A percentile compares a stretch with the other conserved stretches of the same genome.
These are phyloP conservation scores for Botrytis cinerea DNA, from an alignment of 2,329 filamentous ascomycete species.

Conservation along the genomic window DNA sequence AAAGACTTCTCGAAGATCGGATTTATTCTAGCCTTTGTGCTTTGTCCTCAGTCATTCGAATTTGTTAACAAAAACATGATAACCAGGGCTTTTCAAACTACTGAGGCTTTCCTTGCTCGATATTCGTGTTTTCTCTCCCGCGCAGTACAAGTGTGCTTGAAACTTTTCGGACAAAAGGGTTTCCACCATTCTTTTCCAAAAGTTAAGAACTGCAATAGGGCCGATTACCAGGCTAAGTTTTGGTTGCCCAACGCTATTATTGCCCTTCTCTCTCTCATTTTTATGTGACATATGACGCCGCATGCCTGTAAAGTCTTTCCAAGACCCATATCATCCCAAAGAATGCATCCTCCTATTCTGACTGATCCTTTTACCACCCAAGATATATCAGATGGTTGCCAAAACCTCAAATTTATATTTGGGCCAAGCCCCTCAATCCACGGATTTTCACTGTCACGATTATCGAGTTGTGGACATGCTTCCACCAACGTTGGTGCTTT, in stretches of 20 bases:
- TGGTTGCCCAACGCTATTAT: background rate
- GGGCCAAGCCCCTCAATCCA: background rate
- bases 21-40: background rate
- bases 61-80: background rate
- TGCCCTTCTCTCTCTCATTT: background rate
- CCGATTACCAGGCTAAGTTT: background rate
- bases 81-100: background rate
- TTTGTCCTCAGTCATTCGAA: background rate
- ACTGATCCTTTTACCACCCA: background rate
- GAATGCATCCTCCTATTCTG: background rate
- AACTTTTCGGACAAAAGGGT: background rate
- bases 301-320: background rate
- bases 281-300: accelerated
- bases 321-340: background rate
- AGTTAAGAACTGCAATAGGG: background rate
- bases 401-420: background rate
- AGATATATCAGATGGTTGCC: background rate
- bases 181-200: background rate
- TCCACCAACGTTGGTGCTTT: background rate
- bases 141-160: background rate
- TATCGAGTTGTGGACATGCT: background rate
- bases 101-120: background rate
- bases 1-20: background rate
- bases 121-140: background rate
- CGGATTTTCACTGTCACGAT: accelerated